phyloP scores from a whole-genome alignment of 139 green algal species.

The Astrephomene gubernaculifera region DNA sequence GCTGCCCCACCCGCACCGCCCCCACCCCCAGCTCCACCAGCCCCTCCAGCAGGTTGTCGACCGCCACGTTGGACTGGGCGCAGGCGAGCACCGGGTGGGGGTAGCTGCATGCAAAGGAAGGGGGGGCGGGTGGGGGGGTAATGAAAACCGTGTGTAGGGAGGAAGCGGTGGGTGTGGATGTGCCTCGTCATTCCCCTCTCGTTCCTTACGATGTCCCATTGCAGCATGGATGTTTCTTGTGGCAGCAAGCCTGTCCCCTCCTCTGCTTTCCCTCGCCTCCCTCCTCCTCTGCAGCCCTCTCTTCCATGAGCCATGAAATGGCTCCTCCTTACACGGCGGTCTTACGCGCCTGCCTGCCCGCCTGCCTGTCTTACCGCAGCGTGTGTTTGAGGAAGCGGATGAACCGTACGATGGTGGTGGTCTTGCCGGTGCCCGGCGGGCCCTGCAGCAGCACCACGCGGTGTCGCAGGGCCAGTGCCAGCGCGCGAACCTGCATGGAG shows the following conservation, averaged over 20 bases:
- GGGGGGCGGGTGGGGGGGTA: no score
- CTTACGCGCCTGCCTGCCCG: no score
- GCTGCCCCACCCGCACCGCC: slow-evolving; percentile 53
- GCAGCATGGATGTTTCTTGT: no score
- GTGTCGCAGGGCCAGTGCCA: slow-evolving; percentile 40
- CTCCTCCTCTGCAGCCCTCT: no score
- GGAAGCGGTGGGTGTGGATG: no score
- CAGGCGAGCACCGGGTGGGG: slow-evolving; percentile 38
- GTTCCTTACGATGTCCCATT: no score
- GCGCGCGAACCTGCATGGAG: background rate
- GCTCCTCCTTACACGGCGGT: no score
- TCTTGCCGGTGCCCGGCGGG: slow-evolving; percentile 53
- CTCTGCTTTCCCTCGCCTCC: no score
- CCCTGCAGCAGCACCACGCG: slow-evolving; percentile 46
- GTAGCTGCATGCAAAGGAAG: background rate
- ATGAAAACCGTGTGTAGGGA: no score
- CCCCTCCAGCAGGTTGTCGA: slow-evolving; percentile 63
- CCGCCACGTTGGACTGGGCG: slow-evolving; percentile 54
- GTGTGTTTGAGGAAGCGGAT: slow-evolving; percentile 31
- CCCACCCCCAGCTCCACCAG: slow-evolving; percentile 45
- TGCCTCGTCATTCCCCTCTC: no score
- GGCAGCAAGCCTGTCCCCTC: no score
- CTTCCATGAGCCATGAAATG: no score
- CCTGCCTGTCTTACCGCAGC: slow-evolving; percentile 15
- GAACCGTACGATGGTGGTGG: slow-evolving; percentile 53